Evolutionary conservation across 2,329 filamentous ascomycete species (phyloP).

Genomic region (Aspergillus japonicus): DNA sequence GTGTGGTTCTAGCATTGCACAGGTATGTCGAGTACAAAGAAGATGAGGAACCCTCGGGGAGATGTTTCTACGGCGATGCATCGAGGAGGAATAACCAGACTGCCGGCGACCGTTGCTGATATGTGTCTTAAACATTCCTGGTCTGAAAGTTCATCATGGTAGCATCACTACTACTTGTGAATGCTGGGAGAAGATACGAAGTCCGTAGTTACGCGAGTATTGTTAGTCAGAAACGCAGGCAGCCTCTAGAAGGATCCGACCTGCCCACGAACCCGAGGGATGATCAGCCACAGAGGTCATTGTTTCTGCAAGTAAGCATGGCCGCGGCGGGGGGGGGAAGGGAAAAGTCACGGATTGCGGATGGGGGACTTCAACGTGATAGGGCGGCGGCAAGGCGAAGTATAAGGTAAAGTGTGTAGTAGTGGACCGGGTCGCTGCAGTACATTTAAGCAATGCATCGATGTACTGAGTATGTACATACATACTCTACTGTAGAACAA

Average conservation of each 20-base stretch:
- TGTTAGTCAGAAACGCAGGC: background rate
- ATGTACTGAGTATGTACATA: background rate
- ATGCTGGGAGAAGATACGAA: background rate
- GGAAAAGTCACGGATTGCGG: background rate
- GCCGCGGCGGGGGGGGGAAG: background rate
- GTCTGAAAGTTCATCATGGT: too few species aligned
- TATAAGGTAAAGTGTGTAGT: background rate
- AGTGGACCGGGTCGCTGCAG: background rate
- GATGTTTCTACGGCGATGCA: too few species aligned
- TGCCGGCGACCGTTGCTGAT: too few species aligned
- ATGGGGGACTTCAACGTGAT: background rate
- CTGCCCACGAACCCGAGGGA: background rate
- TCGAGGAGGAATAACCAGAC: too few species aligned
- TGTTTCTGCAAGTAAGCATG: background rate
- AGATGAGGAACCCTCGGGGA: too few species aligned
- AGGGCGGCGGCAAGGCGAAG: background rate
- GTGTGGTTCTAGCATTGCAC: too few species aligned
- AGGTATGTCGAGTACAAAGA: too few species aligned
- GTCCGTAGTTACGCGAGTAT: background rate
- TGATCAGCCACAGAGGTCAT: constrained; percentile 5
- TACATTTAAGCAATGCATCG: background rate
- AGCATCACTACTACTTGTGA: too few species aligned
- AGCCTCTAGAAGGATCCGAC: background rate
- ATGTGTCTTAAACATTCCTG: too few species aligned
- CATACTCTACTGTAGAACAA: too few species aligned